Base-by-base conservation (phyloP, 805 yeast species). In the Candida nitratophila region DNA sequence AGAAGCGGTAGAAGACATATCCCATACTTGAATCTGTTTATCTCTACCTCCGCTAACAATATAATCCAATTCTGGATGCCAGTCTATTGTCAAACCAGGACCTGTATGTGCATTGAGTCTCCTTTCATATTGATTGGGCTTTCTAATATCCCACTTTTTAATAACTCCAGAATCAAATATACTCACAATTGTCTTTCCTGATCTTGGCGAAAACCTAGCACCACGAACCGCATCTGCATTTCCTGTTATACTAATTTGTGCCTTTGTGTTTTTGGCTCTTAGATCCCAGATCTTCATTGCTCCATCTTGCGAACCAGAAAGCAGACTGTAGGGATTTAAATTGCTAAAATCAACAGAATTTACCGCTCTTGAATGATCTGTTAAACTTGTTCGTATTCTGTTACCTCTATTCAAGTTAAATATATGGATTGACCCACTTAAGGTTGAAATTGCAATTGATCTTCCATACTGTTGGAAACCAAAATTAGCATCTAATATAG, bases 41-140 rank as follows among this genome's bases (percentile, higher is more conserved):
- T 93, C 99, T 54, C 97, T 73, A 8, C 99, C 99, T 15, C 97
- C 97, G 19, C 96, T 86, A 5, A 83, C 81, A 19, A 93, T 75
- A 54, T 82, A 86, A 49, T 90, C 96, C 32, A 73, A 60, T 33
- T 79, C 81, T 0, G 95, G 95, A 57, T 90, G 96, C 81, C 96
- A 89, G 54, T 87, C 89, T 4, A 93, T 62, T 4, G 95, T 78
- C 16, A 90, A 67, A 0, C 96, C 98, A 2, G 96, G 95, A 0
- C 96, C 96, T 2, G 88, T 77, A 59, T 91, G 98, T 3, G 96
- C 95, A 54, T 83, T 86, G 59, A 93, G 73, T 47, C 82, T 79
- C 42, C 81, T 69, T 53, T 91, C 97, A 41, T 69, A 69, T 41
- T 66, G 68, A 12, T 62, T 53, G 4, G 91, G 81, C 32, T 75